Base-by-base conservation (phyloP, 2,329 filamentous ascomycete species). In the Cladophialophora yegresii region DNA sequence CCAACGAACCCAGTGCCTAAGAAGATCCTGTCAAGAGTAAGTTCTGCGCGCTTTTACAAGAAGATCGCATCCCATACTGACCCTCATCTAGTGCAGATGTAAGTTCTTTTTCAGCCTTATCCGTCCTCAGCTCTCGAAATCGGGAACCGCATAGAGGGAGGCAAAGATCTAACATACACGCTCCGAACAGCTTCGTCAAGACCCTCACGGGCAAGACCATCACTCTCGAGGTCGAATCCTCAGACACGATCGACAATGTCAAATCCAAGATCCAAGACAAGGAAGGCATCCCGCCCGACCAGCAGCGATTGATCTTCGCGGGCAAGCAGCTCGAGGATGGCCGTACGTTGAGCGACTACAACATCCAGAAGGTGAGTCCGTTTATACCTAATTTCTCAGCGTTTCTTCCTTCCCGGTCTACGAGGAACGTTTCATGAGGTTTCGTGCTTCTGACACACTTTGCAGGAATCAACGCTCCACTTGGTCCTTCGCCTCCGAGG, bases 211-310 rank as follows among this genome's bases (percentile, higher is more conserved):
- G 95, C 84, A 98, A 98, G 91, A 98, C 93, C 83, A 97, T 98
- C 87, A 98, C 95, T 83, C 90, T 97, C 77, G 93, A 98, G 89
- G 93, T 97, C 81, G 93, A 97, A 89, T 96, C 92, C 78, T 92
- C 88, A 79, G 93, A 98, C 84, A 97, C 93, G 77, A 98, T 98
- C 85, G 93, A 98, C 89, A 98, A 97, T 88, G 93, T 98, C 83
- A 98, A 98, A 89, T 89, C 89, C 85, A 97, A 97, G 90, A 97
- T 98, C 82, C 93, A 97, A 86, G 93, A 97, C 84, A 97, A 97
- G 90, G 93, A 97, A 85, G 93, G 93, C 76, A 97, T 97, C 74
- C 93, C 93, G 76, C 93, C 93, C 72, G 93, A 97, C 83, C 93
- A 97, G 83, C 93, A 98, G 87, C 93, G 93, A 79, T 82, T 98